Evolutionary conservation across 2,329 filamentous ascomycete genomes (phyloP).

Genomic region (Ambrosiella xylebori): DNA sequence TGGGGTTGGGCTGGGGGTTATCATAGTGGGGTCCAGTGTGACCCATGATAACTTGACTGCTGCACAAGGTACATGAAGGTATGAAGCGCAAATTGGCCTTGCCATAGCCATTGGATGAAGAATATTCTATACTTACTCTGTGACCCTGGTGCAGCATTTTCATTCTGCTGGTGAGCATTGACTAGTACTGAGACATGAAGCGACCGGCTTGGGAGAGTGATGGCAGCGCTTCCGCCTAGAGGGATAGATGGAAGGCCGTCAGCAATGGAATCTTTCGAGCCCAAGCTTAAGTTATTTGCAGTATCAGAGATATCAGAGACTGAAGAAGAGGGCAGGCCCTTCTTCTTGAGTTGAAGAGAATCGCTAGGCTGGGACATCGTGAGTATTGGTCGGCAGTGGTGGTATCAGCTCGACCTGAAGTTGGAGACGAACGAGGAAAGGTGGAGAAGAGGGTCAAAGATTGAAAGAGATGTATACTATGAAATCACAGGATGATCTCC

Average conservation of each 20-base stretch:
- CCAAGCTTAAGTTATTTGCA: background rate
- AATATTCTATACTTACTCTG: background rate
- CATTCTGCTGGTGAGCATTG: conserved; percentile 48
- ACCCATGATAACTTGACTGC: background rate
- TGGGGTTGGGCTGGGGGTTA: background rate
- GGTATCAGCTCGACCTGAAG: too few relatives aligned
- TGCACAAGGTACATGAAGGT: background rate
- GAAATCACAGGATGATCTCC: too few relatives aligned
- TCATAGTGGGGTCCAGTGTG: background rate
- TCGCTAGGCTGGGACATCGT: too few relatives aligned
- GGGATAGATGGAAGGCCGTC: background rate
- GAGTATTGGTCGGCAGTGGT: too few relatives aligned
- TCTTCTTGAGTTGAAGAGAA: too few relatives aligned
- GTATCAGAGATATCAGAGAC: background rate
- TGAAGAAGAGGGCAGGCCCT: too few relatives aligned
- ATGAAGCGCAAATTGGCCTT: background rate
- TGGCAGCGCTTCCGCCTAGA: conserved; percentile 1
- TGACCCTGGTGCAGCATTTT: background rate
- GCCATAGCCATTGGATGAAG: background rate
- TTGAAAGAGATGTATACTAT: too few relatives aligned
- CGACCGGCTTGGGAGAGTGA: conserved; percentile 23
- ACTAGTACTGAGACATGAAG: conserved; percentile 61
- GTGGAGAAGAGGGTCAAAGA: too few relatives aligned
- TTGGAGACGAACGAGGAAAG: too few relatives aligned
- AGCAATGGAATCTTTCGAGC: background rate